These are phyloP conservation scores for Boletus bicolor DNA, from an alignment of 768 basidiomycete species.

Conservation along the genomic window DNA sequence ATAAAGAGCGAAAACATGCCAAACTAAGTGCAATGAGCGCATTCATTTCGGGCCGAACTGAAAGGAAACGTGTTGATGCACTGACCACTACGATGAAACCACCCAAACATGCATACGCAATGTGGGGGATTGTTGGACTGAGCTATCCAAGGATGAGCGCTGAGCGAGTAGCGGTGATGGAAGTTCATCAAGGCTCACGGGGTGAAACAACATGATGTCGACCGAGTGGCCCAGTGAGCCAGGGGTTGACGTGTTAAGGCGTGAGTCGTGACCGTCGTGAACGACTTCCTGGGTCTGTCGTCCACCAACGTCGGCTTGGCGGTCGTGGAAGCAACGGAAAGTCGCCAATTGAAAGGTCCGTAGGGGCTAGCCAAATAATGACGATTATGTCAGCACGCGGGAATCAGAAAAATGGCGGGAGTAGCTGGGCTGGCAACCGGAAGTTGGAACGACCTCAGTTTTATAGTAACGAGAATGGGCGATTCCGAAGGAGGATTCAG, in stretches of 20 bases:
- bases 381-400: slow-evolving; percentile 19
- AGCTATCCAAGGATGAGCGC: slow-evolving; percentile 13
- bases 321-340: neutral
- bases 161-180: slow-evolving; percentile 1
- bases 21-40: slow-evolving; percentile 48
- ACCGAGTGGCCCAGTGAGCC: neutral
- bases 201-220: slow-evolving; percentile 47
- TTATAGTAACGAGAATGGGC: slow-evolving; percentile 7
- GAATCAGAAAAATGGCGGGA: too few relatives aligned
- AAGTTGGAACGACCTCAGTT: neutral
- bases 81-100: slow-evolving; percentile 76
- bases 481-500: neutral
- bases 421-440: neutral
- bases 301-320: slow-evolving; percentile 1
- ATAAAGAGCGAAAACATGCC: slow-evolving; percentile 94
- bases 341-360: neutral
- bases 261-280: slow-evolving; percentile 4
- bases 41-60: neutral
- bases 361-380: slow-evolving; percentile 8
- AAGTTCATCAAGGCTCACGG: slow-evolving; percentile 35
- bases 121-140: slow-evolving; percentile 64
- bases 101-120: slow-evolving; percentile 76
- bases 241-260: neutral
- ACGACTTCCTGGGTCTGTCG: neutral
- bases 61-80: slow-evolving; percentile 6